Conservation (phyloP, 257 asterid genomes). For the Scutellaria barbata region DNA sequence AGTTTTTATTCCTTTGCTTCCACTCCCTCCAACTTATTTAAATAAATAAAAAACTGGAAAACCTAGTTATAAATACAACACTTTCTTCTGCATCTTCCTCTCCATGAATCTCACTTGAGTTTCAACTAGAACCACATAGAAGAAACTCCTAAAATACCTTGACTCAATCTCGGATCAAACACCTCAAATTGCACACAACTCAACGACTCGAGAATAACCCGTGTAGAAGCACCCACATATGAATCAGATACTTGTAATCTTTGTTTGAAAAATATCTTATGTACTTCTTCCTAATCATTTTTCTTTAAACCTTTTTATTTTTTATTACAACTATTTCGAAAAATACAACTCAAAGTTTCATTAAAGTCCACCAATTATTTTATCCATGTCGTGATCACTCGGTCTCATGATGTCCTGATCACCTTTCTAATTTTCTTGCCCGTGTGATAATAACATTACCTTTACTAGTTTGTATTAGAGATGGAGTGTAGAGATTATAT, state of each 20-base stretch:
- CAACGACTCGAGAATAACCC: constrained; percentile 68
- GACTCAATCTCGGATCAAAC: constrained; percentile 70
- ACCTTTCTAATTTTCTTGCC: no score
- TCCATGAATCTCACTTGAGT: constrained; percentile 86
- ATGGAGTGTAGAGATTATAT: no score
- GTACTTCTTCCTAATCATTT: background rate
- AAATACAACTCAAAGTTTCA: background rate
- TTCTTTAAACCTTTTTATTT: background rate
- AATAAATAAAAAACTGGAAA: no score
- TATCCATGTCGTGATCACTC: no score
- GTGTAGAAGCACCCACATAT: constrained; percentile 47
- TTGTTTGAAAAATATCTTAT: background rate
- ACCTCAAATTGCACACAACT: constrained; percentile 77
- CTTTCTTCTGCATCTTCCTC: constrained; percentile 64
- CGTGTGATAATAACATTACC: no score
- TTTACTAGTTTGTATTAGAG: no score
- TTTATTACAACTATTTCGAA: no score
- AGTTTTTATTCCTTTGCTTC: no score
- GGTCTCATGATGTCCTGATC: no score
- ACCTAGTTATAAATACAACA: constrained; percentile 22
- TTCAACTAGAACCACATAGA: constrained; percentile 88
- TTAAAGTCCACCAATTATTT: background rate
- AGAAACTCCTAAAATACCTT: constrained; percentile 73
- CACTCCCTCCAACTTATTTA: no score
- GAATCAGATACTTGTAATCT: background rate